Base-by-base conservation (phyloP, 208 protist genomes). In the Acanthamoeba royreba region DNA sequence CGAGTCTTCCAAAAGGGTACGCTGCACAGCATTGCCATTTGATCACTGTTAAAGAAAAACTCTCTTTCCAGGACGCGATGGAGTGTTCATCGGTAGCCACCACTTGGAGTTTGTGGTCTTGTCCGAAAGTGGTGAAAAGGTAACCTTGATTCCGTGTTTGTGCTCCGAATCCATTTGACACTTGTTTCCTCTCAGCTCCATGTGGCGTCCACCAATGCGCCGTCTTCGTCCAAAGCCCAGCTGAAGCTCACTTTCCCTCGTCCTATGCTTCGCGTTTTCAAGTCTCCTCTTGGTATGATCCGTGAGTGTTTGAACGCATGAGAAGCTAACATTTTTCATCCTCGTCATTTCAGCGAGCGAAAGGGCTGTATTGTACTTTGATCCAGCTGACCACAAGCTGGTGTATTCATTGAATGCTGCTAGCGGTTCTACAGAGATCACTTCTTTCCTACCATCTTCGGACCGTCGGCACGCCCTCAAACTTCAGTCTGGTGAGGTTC, bases 191-290 rank as follows among this genome's bases (percentile, higher is more conserved):
- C 49, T 55, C 19, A 66, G 55, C 15, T 69, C 5, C 58, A 69
- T 13, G 74, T 85, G 25, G 74, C 43, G 8, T 55, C 74, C 17
- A 85, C 74, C 33, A 85, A 46, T 33, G 40, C 46, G 28, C 43
- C 46, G 13, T 25, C 40, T 8, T n/a, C 74, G 22, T 46, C 46
- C 7, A n/a, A 46, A 28, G 74, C 74, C 40, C 1, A 85, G 46
- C 35, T 85, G 74, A 85, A 85, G 74, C 74, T 85, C 46, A 9
- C 13, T 31, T 31, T 85, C 40, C 74, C 74, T 8, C 40, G 74
- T n/a, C 83, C 83, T 31, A 90, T 90, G 83, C 31, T 42, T 8
- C 43, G 83, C 43, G 52, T 90, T 9, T 90, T 90, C 52, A 55
- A 66, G 38, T 66, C 83, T 63, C 83, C 83, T 63, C 52, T 90